Percentiles rank a stretch among this genome's conserved stretches.
Conservation (phyloP, 2,329 filamentous ascomycete genomes). For the Beauveria sp. region DNA sequence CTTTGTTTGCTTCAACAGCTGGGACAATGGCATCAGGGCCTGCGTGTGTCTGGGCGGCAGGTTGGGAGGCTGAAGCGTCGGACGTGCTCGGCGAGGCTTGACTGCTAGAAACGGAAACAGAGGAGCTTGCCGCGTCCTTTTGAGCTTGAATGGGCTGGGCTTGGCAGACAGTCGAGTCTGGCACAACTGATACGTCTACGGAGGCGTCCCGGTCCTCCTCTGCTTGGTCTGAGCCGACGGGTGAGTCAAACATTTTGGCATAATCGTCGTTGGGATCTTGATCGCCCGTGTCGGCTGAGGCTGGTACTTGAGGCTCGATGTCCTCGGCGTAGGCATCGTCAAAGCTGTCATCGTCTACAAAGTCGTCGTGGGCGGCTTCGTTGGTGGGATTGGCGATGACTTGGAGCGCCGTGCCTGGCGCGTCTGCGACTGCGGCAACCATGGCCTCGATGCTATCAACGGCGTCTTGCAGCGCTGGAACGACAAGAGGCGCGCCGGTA, state of each 20-base stretch:
- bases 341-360: constrained; percentile 40
- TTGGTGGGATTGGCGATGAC: constrained; percentile 24
- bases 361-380: constrained; percentile 27
- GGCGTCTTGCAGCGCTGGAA: constrained; percentile 45
- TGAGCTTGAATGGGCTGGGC: constrained; percentile 27
- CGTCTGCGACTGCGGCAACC: constrained; percentile 28
- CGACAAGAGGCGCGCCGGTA: constrained; percentile 37
- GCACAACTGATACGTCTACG: constrained; percentile 32
- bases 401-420: constrained; percentile 23
- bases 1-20: neutral
- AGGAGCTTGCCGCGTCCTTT: constrained; percentile 19
- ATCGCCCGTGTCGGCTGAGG: constrained; percentile 20
- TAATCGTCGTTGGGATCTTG: constrained; percentile 39
- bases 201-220: constrained; percentile 26
- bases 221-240: constrained; percentile 29
- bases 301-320: constrained; percentile 22
- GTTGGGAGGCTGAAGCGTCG: constrained; percentile 10
- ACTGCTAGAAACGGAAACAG: constrained; percentile 22
- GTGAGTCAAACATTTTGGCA: constrained; percentile 44
- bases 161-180: constrained; percentile 36
- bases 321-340: constrained; percentile 39
- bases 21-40: constrained; percentile 2
- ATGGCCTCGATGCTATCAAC: constrained; percentile 44
- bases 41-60: constrained; percentile 7
- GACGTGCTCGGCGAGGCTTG: constrained; percentile 19